Conservation (phyloP, 495 filamentous ascomycete genomes). For the Evernia prunastri region DNA sequence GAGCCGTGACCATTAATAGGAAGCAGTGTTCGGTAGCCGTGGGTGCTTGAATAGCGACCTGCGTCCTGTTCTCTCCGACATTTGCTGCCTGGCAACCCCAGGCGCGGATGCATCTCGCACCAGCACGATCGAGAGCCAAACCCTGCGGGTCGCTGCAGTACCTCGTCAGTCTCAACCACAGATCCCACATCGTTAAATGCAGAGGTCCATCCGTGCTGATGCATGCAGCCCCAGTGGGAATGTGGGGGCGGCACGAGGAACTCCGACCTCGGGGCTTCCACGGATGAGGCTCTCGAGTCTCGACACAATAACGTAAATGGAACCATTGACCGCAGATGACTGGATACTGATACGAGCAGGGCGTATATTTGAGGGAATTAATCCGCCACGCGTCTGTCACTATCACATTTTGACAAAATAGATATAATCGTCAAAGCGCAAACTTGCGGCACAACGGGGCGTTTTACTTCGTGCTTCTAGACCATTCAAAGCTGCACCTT, state of each 20-base stretch:
- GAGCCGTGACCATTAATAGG: not conserved
- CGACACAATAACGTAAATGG: not conserved
- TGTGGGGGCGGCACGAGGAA: constrained; percentile 14
- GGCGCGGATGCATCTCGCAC: constrained; percentile 11
- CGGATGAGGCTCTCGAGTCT: constrained; percentile 5
- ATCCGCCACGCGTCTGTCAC: constrained; percentile 5
- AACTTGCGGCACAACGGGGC: constrained; percentile 11
- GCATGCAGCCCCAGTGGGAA: constrained; percentile 5
- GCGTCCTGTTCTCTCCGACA: not conserved
- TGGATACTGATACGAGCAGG: not conserved
- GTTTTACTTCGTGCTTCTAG: constrained; percentile 6
- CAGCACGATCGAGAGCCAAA: constrained; percentile 10
- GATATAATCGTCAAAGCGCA: constrained; percentile 14
- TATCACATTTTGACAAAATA: not conserved
- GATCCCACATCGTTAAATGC: constrained; percentile 4
- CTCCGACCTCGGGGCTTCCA: constrained; percentile 5
- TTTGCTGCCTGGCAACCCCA: not conserved
- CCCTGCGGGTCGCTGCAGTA: not conserved
- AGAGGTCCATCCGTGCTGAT: not conserved
- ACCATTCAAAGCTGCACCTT: constrained; percentile 43
- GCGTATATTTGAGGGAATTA: not conserved
- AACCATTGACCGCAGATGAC: not conserved
- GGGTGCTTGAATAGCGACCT: not conserved
- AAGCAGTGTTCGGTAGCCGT: not conserved
- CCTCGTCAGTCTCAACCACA: not conserved